Percentiles rank a stretch among this genome's conserved stretches.
These are phyloP conservation scores for Triticum dicoccoides DNA, from an alignment of 176 grass and related monocot species.

Conservation along the genomic window DNA sequence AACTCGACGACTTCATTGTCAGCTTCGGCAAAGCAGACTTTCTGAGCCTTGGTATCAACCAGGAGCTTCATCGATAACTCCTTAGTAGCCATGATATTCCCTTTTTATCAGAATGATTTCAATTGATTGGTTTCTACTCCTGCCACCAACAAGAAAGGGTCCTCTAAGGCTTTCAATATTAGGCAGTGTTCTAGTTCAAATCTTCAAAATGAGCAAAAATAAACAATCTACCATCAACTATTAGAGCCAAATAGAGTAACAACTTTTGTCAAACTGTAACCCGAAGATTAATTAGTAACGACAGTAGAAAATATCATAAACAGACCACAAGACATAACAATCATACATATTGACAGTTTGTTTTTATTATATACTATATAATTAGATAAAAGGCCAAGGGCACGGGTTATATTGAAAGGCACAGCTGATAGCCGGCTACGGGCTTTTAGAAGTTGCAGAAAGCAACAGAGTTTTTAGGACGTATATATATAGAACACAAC, in stretches of 20 bases:
- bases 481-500: too few species aligned
- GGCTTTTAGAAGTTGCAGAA: too few species aligned
- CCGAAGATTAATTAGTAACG: too few species aligned
- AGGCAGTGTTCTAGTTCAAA: background rate
- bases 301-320: too few species aligned
- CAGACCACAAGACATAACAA: too few species aligned
- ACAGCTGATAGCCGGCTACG: too few species aligned
- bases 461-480: too few species aligned
- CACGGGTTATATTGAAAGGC: background rate
- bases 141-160: background rate
- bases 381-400: too few species aligned
- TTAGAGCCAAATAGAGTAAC: background rate
- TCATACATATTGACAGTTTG: too few species aligned
- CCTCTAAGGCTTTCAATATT: too few species aligned
- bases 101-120: background rate
- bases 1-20: slow-evolving; percentile 2
- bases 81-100: background rate
- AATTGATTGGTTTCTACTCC: background rate
- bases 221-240: background rate
- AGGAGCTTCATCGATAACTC: slow-evolving; percentile 26
- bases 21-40: slow-evolving; percentile 34
- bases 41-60: slow-evolving; percentile 24
- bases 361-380: too few species aligned
- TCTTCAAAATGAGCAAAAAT: background rate
- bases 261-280: too few species aligned